Percentiles rank a stretch among this genome's conserved stretches.
These are phyloP conservation scores for Babesia sp. DNA, from an alignment of 169 alveolate genomes.

Conservation along the genomic window DNA sequence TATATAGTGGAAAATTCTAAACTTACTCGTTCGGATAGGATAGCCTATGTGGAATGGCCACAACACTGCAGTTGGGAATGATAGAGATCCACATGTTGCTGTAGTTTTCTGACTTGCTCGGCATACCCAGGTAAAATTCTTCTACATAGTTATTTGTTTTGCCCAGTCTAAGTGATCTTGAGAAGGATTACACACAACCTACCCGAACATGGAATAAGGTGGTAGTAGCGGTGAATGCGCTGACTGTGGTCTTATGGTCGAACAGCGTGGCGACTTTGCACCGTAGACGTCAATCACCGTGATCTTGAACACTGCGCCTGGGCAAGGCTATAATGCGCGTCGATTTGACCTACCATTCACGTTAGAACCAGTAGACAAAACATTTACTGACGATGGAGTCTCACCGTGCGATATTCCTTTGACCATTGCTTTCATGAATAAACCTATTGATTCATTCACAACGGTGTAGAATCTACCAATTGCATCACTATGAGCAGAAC, in stretches of 20 bases:
- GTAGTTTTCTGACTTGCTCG: slow-evolving; percentile 66
- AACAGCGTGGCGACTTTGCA: slow-evolving; percentile 60
- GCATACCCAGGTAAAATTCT: slow-evolving; percentile 82
- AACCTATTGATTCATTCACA: slow-evolving; percentile 36
- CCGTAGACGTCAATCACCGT: slow-evolving; percentile 79
- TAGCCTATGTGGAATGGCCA: slow-evolving; percentile 73
- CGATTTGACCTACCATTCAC: slow-evolving; percentile 29
- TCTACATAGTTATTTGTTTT: slow-evolving; percentile 85
- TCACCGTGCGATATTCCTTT: slow-evolving; percentile 26
- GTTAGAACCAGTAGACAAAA: slow-evolving; percentile 45
- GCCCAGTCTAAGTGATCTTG: slow-evolving; percentile 71
- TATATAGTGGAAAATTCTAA: neutral
- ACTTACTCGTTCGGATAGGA: slow-evolving; percentile 64
- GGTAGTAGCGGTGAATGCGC: slow-evolving; percentile 59
- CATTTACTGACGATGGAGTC: slow-evolving; percentile 27
- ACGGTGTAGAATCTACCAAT: slow-evolving; percentile 43
- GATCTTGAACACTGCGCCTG: slow-evolving; percentile 75
- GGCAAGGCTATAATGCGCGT: too few relatives aligned
- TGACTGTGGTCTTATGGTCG: slow-evolving; percentile 57
- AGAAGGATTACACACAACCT: neutral
- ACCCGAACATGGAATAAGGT: slow-evolving; percentile 61
- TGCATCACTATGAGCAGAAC: slow-evolving; percentile 29
- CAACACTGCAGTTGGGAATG: slow-evolving; percentile 77
- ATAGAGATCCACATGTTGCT: slow-evolving; percentile 80
- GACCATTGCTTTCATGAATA: slow-evolving; percentile 65